These are phyloP conservation scores for Amylostereum areolatum DNA, from an alignment of 1,284 basidiomycete genomes.

Conservation along the genomic window DNA sequence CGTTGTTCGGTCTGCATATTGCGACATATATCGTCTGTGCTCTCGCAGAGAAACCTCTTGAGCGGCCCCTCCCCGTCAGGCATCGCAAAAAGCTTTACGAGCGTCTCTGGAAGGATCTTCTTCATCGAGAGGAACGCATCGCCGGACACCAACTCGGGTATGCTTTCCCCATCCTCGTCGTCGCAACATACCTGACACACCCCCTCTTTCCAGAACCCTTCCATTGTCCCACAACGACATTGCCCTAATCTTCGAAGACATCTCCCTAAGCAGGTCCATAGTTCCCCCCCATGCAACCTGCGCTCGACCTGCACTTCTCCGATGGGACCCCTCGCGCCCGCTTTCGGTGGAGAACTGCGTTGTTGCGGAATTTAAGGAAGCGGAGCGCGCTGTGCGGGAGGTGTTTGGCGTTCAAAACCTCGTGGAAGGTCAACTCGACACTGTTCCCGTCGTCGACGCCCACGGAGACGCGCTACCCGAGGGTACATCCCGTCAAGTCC, in stretches of 20 bases:
- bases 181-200: background rate
- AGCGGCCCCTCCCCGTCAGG: conserved; percentile 79
- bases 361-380: conserved; percentile 73
- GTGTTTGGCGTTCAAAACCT: conserved; percentile 6
- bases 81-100: conserved; percentile 82
- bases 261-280: conserved; percentile 74
- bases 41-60: conserved; percentile 76
- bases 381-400: conserved; percentile 58
- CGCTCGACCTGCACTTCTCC: conserved; percentile 63
- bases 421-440: background rate
- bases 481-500: background rate
- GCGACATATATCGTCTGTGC: conserved; percentile 85
- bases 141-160: conserved; percentile 50
- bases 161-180: conserved; percentile 7
- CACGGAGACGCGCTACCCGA: background rate
- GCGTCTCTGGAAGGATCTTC: conserved; percentile 70
- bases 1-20: conserved; percentile 84
- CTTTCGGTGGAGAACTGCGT: conserved; percentile 74
- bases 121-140: conserved; percentile 64
- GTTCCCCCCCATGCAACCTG: conserved; percentile 73
- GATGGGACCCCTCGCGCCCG: conserved; percentile 70
- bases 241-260: conserved; percentile 80
- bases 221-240: conserved; percentile 81
- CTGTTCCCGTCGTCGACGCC: background rate
- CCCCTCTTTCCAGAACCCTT: conserved; percentile 45